Evolutionary conservation across 805 yeast genomes (phyloP).

Genomic region (Hanseniaspora lachancei): DNA sequence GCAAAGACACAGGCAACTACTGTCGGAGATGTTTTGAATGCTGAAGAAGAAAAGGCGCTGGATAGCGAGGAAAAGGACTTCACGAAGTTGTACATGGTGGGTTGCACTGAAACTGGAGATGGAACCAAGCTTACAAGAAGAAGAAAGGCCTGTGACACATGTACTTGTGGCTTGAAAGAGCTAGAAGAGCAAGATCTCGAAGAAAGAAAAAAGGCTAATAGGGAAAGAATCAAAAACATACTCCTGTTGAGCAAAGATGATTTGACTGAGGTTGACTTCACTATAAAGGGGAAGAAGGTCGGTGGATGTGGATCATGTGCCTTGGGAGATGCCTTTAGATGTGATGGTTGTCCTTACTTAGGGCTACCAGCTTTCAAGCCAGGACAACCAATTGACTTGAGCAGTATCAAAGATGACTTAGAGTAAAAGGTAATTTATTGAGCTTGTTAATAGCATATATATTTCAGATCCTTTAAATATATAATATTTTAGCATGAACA

Average conservation of each 20-base stretch:
- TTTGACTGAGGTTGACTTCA: slow-evolving; percentile 81
- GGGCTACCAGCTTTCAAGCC: slow-evolving; percentile 98
- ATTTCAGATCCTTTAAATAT: too few species aligned
- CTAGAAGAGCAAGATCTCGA: slow-evolving; percentile 52
- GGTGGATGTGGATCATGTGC: slow-evolving; percentile 98
- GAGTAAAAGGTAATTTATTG: slow-evolving; percentile 20
- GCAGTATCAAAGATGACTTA: slow-evolving; percentile 64
- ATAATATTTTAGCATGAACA: too few species aligned
- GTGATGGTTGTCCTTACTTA: slow-evolving; percentile 94
- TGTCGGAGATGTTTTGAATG: background rate
- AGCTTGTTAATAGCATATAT: too few species aligned
- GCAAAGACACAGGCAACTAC: slow-evolving; percentile 37
- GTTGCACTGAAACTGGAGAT: slow-evolving; percentile 23
- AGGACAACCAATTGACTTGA: slow-evolving; percentile 76
- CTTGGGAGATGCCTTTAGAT: slow-evolving; percentile 93
- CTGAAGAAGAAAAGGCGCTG: slow-evolving; percentile 28
- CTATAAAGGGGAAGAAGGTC: slow-evolving; percentile 81
- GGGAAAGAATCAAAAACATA: slow-evolving; percentile 29
- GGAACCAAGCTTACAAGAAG: slow-evolving; percentile 22
- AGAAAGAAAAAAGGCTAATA: slow-evolving; percentile 25
- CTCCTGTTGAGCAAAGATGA: slow-evolving; percentile 53
- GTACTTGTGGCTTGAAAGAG: slow-evolving; percentile 94
- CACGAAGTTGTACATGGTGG: slow-evolving; percentile 10
- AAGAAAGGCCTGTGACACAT: slow-evolving; percentile 92
- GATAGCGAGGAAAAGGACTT: slow-evolving; percentile 13